Evolutionary conservation across 2,329 filamentous ascomycete genomes (phyloP), one percentile per base, ranked within the genome.

Genomic region (Graphilbum fragrans): DNA sequence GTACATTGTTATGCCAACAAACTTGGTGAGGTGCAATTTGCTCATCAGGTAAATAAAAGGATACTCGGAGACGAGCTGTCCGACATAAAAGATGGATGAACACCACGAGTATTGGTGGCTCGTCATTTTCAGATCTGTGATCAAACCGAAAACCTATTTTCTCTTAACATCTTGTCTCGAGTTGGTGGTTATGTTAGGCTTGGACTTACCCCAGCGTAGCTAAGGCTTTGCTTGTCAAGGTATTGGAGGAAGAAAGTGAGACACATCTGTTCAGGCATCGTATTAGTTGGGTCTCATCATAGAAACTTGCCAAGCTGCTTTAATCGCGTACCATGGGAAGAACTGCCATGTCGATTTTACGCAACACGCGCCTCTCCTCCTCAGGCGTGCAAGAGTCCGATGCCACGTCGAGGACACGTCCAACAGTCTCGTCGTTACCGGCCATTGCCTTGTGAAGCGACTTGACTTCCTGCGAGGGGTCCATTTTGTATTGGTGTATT

Each of bases 1-100:
- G 22, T 57, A 66, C 61, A 70, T 58, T 0, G 64, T 69, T 2
- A 52, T 53, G 14, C 67, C 67, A 5, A 72, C 67, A 43, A 70
- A 69, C 42, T 66, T 67, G 29, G 65, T 63, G n/a, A 73, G 49
- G 9, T 60, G 65, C 4, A 72, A 55, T 5, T 61, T 56, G 27
- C 59, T 64, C 67, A 72, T 72, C 11, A 72, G 53, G 47, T 70
- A 71, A 38, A 68, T 67, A 43, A 65, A 67, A 1, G 67, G 67
- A 42, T 63, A 69, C 45, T 70, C 67, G 0, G 66, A 60, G 3
- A 67, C 60, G 9, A 67, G 55, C 46, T 68, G 64, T 7, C 60
- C 60, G 21, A 69, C 47, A 49, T 65, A 67, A 52, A 67, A 67
- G 45, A 67, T 62, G 8, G 59, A 62, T 10, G 55, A 61, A 23